Percentiles rank a stretch among this genome's conserved stretches.
Conservation (phyloP, 345 rosid species). For the Erodium maritimum region DNA sequence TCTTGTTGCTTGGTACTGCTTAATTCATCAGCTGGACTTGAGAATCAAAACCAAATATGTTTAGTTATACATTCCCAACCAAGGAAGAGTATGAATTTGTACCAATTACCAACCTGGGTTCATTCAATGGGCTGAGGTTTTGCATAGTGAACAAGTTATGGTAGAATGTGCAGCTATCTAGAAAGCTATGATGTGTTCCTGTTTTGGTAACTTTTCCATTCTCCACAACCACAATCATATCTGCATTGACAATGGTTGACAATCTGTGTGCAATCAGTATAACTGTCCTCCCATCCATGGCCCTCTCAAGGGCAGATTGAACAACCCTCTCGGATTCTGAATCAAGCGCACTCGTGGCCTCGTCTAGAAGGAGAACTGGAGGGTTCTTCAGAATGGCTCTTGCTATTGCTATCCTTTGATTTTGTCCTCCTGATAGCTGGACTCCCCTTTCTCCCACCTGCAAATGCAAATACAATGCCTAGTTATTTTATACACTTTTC, state of each 20-base stretch:
- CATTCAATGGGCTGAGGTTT: slow-evolving; percentile 17
- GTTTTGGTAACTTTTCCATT: slow-evolving; percentile 44
- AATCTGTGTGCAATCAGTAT: slow-evolving; percentile 51
- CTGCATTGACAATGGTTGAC: slow-evolving; percentile 48
- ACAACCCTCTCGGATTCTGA: slow-evolving; percentile 49
- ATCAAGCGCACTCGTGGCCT: slow-evolving; percentile 68
- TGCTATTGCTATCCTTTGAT: slow-evolving; percentile 58
- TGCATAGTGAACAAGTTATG: slow-evolving; percentile 32
- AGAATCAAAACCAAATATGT: too few relatives aligned
- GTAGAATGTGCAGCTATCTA: slow-evolving; percentile 32
- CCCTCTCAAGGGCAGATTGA: slow-evolving; percentile 48
- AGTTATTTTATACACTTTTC: too few relatives aligned
- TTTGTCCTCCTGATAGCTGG: slow-evolving; percentile 64
- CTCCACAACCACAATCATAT: slow-evolving; percentile 43
- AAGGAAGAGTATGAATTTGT: too few relatives aligned
- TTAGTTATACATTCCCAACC: too few relatives aligned
- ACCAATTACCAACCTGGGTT: slow-evolving; percentile 39
- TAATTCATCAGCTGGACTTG: slow-evolving; percentile 7
- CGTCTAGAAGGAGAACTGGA: slow-evolving; percentile 54
- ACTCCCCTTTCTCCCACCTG: slow-evolving; percentile 61
- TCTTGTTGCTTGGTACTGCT: slow-evolving; percentile 5
- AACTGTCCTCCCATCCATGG: slow-evolving; percentile 47
- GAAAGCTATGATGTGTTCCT: slow-evolving; percentile 45
- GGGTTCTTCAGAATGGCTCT: slow-evolving; percentile 60
- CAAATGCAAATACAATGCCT: too few relatives aligned